These are phyloP conservation scores for Cyanidiococcus yangmingshanensis DNA, from an alignment of 23 red algal species.

Conservation along the genomic window DNA sequence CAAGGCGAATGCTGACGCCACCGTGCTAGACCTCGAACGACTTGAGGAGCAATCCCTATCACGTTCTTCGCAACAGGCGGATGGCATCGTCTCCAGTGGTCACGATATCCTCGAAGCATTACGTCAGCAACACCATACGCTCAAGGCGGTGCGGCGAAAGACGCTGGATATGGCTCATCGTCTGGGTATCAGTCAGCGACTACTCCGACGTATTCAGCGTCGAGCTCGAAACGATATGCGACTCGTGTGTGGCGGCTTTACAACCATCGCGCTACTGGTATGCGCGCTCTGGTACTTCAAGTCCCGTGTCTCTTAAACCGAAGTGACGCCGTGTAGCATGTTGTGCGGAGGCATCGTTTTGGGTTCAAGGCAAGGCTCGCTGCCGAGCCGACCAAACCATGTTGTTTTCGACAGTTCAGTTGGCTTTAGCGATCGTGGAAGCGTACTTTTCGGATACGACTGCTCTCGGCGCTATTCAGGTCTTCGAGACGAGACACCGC, in stretches of 20 bases:
- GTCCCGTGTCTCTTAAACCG: too few species aligned
- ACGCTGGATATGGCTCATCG: slow-evolving; percentile 6
- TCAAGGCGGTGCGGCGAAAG: slow-evolving; percentile 1
- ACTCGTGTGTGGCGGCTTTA: not conserved
- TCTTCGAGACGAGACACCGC: too few species aligned
- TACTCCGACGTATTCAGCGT: not conserved
- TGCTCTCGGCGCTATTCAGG: too few species aligned
- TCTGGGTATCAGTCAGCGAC: not conserved
- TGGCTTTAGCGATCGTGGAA: too few species aligned
- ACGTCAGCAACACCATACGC: slow-evolving; percentile 2
- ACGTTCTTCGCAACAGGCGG: not conserved
- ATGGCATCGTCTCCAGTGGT: not conserved
- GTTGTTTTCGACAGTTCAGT: too few species aligned
- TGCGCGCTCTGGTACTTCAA: not conserved
- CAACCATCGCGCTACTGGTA: not conserved
- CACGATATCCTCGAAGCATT: not conserved
- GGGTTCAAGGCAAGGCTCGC: too few species aligned
- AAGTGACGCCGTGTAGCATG: too few species aligned
- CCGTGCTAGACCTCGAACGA: not conserved
- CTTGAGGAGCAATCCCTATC: not conserved
- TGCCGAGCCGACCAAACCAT: too few species aligned
- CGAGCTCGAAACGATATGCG: not conserved
- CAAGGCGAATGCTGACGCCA: not conserved
- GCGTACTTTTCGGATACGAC: too few species aligned
- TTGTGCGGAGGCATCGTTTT: too few species aligned